phyloP scores from a whole-genome alignment of 257 asterid species.

The Forsythia suspensa region DNA sequence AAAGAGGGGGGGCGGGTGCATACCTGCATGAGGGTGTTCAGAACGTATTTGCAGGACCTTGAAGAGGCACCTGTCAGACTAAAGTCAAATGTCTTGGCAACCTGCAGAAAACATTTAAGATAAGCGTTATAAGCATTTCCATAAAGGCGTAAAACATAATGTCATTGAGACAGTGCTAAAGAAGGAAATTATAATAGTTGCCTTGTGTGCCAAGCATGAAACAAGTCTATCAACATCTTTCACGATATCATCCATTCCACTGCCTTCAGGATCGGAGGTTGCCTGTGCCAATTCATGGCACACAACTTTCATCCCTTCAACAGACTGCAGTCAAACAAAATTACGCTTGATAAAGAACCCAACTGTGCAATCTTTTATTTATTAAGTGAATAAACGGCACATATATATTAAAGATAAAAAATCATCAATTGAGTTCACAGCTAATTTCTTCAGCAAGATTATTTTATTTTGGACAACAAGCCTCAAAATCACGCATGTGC shows the following conservation, averaged over 20 bases:
- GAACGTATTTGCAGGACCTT: conserved; percentile 98
- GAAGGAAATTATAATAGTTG: background rate
- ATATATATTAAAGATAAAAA: too few species aligned
- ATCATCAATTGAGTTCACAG: too few species aligned
- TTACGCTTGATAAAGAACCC: conserved; percentile 1
- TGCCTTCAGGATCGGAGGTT: conserved; percentile 85
- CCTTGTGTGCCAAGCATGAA: conserved; percentile 96
- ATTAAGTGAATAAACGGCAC: too few species aligned
- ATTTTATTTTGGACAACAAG: too few species aligned
- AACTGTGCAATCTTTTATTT: too few species aligned
- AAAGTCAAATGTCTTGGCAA: conserved; percentile 90
- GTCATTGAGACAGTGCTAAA: too few species aligned
- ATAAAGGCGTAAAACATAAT: too few species aligned
- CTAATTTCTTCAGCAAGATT: too few species aligned
- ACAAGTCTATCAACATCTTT: conserved; percentile 97
- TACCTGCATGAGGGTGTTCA: conserved; percentile 98
- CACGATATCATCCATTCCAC: conserved; percentile 66
- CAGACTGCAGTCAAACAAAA: conserved; percentile 63
- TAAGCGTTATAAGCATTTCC: conserved; percentile 21
- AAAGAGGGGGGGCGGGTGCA: too few species aligned
- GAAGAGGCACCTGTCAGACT: conserved; percentile 95
- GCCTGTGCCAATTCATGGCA: conserved; percentile 93
- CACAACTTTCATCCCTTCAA: conserved; percentile 98
- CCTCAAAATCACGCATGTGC: too few species aligned
- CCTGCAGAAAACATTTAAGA: conserved; percentile 45